Percentiles rank a stretch among this genome's conserved stretches.
phyloP scores from a whole-genome alignment of 345 rosid genomes.

The Acer negundo region DNA sequence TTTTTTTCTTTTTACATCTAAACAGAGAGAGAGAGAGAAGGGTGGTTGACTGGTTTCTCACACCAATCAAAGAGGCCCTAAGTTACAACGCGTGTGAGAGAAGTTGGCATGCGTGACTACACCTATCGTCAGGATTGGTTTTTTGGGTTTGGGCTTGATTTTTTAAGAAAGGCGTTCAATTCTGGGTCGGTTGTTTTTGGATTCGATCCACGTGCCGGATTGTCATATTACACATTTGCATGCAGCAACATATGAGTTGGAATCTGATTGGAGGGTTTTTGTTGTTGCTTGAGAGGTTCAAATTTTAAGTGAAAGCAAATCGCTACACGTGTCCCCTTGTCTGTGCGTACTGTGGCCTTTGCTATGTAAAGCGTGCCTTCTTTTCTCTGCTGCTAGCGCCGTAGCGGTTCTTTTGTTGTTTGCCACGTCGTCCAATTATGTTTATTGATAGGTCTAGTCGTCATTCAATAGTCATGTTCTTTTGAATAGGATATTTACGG shows the following conservation, averaged over 20 bases:
- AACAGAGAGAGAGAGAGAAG: neutral
- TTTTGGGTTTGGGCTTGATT: neutral
- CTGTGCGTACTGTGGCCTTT: conserved; percentile 10
- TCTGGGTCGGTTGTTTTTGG: conserved; percentile 37
- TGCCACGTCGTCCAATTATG: neutral
- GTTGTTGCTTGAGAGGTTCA: neutral
- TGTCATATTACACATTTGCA: neutral
- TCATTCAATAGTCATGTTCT: no score
- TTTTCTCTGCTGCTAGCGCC: neutral
- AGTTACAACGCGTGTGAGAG: conserved; percentile 60
- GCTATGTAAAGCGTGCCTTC: conserved; percentile 5
- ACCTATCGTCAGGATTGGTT: conserved; percentile 53
- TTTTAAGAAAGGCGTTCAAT: neutral
- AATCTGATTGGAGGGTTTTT: conserved; percentile 27
- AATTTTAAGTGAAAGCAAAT: neutral
- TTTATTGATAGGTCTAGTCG: neutral
- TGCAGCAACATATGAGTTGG: conserved; percentile 55
- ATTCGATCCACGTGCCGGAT: conserved; percentile 25
- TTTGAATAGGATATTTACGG: no score
- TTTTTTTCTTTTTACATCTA: no score
- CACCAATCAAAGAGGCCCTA: conserved; percentile 40
- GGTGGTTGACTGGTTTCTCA: no score
- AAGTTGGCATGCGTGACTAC: conserved; percentile 81
- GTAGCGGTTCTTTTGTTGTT: conserved; percentile 19
- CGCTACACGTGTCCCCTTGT: conserved; percentile 16